Conservation (phyloP, 2,329 filamentous ascomycete genomes). For the Shiraia sp. region DNA sequence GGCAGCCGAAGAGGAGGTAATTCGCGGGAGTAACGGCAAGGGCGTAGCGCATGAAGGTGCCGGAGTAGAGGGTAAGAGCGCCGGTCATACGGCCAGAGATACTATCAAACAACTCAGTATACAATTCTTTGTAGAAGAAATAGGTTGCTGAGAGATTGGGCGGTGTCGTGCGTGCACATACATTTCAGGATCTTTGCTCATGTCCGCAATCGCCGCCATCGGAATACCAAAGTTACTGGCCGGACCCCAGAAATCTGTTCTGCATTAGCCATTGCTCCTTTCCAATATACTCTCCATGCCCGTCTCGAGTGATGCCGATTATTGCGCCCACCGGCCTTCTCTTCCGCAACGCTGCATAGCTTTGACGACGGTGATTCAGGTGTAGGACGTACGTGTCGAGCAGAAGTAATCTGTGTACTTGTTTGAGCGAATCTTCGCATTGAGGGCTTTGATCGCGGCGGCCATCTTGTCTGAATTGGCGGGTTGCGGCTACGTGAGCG, state of each 20-base stretch:
- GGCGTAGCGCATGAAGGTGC: constrained; percentile 69
- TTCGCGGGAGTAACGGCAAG: constrained; percentile 66
- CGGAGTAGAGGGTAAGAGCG: constrained; percentile 64
- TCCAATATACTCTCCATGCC: neutral
- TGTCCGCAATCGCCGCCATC: constrained; percentile 58
- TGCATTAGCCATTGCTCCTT: constrained; percentile 7
- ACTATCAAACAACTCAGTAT: constrained; percentile 43
- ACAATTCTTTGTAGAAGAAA: neutral
- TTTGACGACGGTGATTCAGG: constrained; percentile 7
- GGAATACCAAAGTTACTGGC: constrained; percentile 59
- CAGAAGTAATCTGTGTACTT: constrained; percentile 57
- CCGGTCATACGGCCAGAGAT: constrained; percentile 68
- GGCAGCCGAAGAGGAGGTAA: constrained; percentile 70
- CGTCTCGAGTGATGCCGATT: neutral
- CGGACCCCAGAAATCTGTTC: constrained; percentile 56
- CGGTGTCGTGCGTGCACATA: constrained; percentile 41
- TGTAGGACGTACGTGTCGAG: constrained; percentile 54
- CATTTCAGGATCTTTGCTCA: constrained; percentile 58
- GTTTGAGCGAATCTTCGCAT: constrained; percentile 57
- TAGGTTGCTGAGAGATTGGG: neutral
- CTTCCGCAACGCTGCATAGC: constrained; percentile 4
- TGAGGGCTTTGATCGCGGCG: constrained; percentile 58
- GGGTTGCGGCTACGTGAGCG: constrained; percentile 9
- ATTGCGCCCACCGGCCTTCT: neutral
- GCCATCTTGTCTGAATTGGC: constrained; percentile 47